phyloP scores from a whole-genome alignment of 1,284 basidiomycete genomes.

The Cryptococcus sp. region DNA sequence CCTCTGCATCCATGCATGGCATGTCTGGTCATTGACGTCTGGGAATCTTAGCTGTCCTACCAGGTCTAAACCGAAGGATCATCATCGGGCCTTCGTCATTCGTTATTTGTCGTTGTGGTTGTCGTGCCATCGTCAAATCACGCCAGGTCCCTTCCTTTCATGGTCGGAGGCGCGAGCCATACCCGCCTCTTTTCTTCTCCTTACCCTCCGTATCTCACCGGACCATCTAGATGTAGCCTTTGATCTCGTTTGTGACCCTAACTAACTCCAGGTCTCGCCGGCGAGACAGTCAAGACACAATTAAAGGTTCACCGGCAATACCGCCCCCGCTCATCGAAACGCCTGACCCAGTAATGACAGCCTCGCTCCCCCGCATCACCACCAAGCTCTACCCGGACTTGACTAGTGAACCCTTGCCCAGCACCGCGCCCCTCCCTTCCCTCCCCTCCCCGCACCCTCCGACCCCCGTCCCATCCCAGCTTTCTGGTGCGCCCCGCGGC shows the following conservation, averaged over 20 bases:
- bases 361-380: not conserved
- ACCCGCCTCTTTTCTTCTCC: not conserved
- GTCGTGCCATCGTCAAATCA: no score
- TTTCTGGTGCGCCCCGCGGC: no score
- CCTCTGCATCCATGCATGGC: no score
- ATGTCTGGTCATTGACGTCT: no score
- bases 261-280: not conserved
- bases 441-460: not conserved
- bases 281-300: not conserved
- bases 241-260: no score
- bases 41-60: no score
- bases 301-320: not conserved
- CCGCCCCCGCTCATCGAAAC: not conserved
- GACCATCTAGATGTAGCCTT: no score
- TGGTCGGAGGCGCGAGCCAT: no score
- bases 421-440: conserved; percentile 2
- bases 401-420: not conserved
- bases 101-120: no score
- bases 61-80: no score
- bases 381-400: not conserved
- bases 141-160: no score
- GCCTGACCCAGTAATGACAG: not conserved
- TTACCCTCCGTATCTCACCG: not conserved
- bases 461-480: not conserved
- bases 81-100: no score